These are phyloP conservation scores for Wickerhamomyces strasburgensis DNA, from an alignment of 805 yeast genomes.

Conservation along the genomic window DNA sequence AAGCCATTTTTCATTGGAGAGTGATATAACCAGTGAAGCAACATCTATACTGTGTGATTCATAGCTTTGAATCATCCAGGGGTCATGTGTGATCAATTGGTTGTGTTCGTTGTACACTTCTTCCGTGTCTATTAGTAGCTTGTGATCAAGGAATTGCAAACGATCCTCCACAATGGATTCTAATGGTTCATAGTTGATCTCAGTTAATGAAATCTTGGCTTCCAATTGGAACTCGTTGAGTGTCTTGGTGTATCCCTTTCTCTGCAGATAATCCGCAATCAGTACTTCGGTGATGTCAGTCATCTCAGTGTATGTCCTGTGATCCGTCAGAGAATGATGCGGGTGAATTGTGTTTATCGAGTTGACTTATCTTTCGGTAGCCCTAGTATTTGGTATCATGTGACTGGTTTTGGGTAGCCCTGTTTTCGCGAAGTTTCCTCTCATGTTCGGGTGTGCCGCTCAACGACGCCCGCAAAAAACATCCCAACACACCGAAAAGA, in stretches of 20 bases:
- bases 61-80: background rate
- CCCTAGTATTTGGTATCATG: no score
- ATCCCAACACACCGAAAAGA: no score
- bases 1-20: no score
- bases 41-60: no score
- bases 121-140: slow-evolving; percentile 1
- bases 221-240: slow-evolving; percentile 38
- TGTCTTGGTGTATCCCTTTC: slow-evolving; percentile 43
- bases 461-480: no score
- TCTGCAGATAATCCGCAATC: slow-evolving; percentile 55
- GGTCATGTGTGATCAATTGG: background rate
- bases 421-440: background rate
- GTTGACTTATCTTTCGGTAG: no score
- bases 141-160: slow-evolving; percentile 24
- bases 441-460: background rate
- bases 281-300: no score
- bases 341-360: no score
- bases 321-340: no score
- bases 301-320: no score
- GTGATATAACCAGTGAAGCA: no score
- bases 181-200: slow-evolving; percentile 29
- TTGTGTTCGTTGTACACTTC: background rate
- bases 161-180: slow-evolving; percentile 37
- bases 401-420: background rate
- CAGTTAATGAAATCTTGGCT: slow-evolving; percentile 2